These are phyloP conservation scores for cucumber (Cucumis sativus) DNA, from an alignment of 306 rosid species.

Conservation along the genomic window Cucumber_9930_V3 NC_026661.2:19564001-19564500, in stretches of 20 bases:
- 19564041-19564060: conserved; percentile 90
- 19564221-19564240: conserved; percentile 59
- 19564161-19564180: conserved; percentile 32
- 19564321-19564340: conserved; percentile 83
- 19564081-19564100: conserved; percentile 85
- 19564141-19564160: conserved; percentile 80
- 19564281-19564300: conserved; percentile 67
- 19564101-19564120: conserved; percentile 55
- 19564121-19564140: conserved; percentile 77
- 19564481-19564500: conserved; percentile 16
- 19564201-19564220: conserved; percentile 91
- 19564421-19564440: conserved; percentile 22
- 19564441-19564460: conserved; percentile 70
- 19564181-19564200: conserved; percentile 87
- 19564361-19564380: conserved; percentile 28
- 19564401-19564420: conserved; percentile 34
- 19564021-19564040: conserved; percentile 90
- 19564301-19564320: conserved; percentile 69
- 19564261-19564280: conserved; percentile 31
- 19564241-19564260: conserved; percentile 37
- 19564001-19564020: conserved; percentile 63
- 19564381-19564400: conserved; percentile 43
- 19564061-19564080: conserved; percentile 88
- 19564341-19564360: conserved; percentile 47
- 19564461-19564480: conserved; percentile 45